Percentiles rank a stretch among this genome's conserved stretches.
These are phyloP conservation scores for Myochromella boudieri DNA, from an alignment of 768 basidiomycete species.

Conservation along the genomic window DNA sequence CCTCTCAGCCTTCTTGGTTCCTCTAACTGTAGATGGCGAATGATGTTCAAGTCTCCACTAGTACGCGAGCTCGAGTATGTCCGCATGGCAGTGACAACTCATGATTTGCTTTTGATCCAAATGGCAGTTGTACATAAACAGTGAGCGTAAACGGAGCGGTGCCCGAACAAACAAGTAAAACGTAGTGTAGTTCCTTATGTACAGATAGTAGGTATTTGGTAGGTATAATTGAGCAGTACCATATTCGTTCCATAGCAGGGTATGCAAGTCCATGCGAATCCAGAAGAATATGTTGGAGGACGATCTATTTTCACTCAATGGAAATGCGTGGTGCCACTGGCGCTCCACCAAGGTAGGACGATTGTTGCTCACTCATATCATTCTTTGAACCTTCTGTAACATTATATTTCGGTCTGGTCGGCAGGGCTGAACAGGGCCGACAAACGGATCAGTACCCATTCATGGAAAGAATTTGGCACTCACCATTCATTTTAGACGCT, in stretches of 20 bases:
- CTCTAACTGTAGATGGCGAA: neutral
- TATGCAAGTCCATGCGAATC: slow-evolving; percentile 1
- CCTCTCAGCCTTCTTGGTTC: too few species aligned
- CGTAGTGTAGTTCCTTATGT: neutral
- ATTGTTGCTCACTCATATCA: slow-evolving; percentile 45
- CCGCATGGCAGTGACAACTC: too few species aligned
- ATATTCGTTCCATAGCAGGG: slow-evolving; percentile 3
- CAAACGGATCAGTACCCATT: slow-evolving; percentile 30
- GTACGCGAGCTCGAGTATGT: too few species aligned
- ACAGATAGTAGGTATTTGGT: slow-evolving; percentile 10
- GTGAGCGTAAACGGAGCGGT: too few species aligned
- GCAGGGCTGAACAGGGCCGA: slow-evolving; percentile 48
- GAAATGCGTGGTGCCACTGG: slow-evolving; percentile 67
- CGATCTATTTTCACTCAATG: slow-evolving; percentile 52
- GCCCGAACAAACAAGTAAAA: neutral
- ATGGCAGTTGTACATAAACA: too few species aligned
- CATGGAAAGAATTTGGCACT: slow-evolving; percentile 34
- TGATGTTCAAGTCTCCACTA: too few species aligned
- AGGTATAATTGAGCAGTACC: slow-evolving; percentile 7
- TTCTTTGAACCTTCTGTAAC: slow-evolving; percentile 33
- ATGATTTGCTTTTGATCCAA: too few species aligned
- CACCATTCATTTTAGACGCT: slow-evolving; percentile 73
- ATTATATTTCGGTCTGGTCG: slow-evolving; percentile 44
- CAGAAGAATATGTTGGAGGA: neutral
- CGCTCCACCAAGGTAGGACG: slow-evolving; percentile 52